Conservation (phyloP, 208 protist species). For the Trypanosoma mega region DNA sequence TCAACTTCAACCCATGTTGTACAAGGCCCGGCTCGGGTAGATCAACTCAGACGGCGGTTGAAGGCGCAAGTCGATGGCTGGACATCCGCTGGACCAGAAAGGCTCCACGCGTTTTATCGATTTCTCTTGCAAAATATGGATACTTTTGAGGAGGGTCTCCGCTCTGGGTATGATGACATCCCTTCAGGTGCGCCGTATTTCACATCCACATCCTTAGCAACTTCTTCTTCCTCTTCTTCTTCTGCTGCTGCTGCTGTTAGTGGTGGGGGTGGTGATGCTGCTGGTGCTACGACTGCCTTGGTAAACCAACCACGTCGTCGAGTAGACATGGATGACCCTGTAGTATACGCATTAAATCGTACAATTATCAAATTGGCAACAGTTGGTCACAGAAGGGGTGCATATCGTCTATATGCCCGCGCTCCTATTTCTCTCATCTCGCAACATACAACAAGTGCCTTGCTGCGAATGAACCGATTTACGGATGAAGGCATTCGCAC, state of each 20-base stretch:
- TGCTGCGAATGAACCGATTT: slow-evolving; percentile 71
- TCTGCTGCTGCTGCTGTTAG: too few relatives aligned
- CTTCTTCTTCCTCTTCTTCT: too few relatives aligned
- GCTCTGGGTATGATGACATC: slow-evolving; percentile 7
- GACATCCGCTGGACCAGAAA: slow-evolving; percentile 76
- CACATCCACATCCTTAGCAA: too few relatives aligned
- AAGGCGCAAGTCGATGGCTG: slow-evolving; percentile 81
- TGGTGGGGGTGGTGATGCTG: slow-evolving; percentile 2
- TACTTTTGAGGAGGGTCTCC: slow-evolving; percentile 22
- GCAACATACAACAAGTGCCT: slow-evolving; percentile 36
- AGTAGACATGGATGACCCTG: slow-evolving; percentile 34
- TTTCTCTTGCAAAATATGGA: slow-evolving; percentile 64
- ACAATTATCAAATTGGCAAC: slow-evolving; percentile 52
- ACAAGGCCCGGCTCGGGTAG: too few relatives aligned
- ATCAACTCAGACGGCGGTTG: slow-evolving; percentile 36
- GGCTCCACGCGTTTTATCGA: slow-evolving; percentile 77
- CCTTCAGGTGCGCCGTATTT: too few relatives aligned
- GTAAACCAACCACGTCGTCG: neutral
- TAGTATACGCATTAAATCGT: slow-evolving; percentile 78
- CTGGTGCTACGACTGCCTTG: neutral
- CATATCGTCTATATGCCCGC: slow-evolving; percentile 75
- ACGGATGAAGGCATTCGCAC: slow-evolving; percentile 54
- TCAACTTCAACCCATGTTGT: too few relatives aligned
- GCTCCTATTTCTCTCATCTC: slow-evolving; percentile 39
- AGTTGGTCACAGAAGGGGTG: slow-evolving; percentile 40